Evolutionary conservation across 805 yeast species (phyloP), one percentile per base, ranked within the genome.

Genomic region (Dipodascus albidus): DNA sequence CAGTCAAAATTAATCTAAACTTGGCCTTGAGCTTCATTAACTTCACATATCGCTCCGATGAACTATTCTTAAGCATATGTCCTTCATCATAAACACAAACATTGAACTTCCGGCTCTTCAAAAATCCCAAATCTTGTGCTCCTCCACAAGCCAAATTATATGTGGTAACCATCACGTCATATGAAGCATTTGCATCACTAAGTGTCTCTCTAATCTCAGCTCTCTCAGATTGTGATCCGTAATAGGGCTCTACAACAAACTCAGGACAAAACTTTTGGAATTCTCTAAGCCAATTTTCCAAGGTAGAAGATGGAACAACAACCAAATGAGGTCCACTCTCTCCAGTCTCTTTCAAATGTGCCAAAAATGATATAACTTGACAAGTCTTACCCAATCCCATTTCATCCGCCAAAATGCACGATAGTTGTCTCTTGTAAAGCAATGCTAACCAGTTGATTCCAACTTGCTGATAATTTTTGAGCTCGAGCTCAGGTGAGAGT

Each of bases 361-460:
- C 89, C 64, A 93, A 71, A 64, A 93, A 93, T 4, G 97, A 78
- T 69, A 93, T 91, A 31, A 93, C 96, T 70, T 93, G 98, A 66
- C 96, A 85, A 0, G 99, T 93, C 66, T 93, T 93, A 55, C 99
- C 99, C 50, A 93, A 74, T 3, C 75, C 99, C 99, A 93, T 93
- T 67, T 93, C 99, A 70, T 93, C 99, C 0, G 99, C 99, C 50
- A 93, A 73, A 54, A 93, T 93, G 70, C 99, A 90, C 3, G 96
- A 88, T 54, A 93, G 74, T 17, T 81, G 76, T 63, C 85, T 81
- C 55, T 79, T 80, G 66, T 91, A 93, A 27, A 93, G 73, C 53
- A 91, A 67, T 57, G 82, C 76, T 53, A 93, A 73, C 99, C 99
- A 93, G 66, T 93, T 93, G 52, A 93, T 71, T 49, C 99, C 99